Conservation (phyloP, 2,329 filamentous ascomycete genomes). For the Nakataea oryzae region DNA sequence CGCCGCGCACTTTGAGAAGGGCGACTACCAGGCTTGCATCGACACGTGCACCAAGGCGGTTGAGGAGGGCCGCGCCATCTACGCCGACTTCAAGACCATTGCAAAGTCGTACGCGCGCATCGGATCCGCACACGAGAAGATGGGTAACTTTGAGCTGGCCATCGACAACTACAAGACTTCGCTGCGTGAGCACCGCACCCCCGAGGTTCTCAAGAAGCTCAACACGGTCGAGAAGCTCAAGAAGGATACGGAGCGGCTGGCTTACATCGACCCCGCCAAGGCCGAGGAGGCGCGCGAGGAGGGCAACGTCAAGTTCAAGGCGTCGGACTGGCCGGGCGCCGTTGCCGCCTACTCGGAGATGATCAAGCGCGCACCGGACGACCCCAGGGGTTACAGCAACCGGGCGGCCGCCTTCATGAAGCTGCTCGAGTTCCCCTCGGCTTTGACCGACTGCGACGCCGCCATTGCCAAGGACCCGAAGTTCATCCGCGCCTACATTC, state of each 20-base stretch:
- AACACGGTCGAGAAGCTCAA: conserved; percentile 83
- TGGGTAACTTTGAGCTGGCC: conserved; percentile 68
- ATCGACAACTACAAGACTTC: conserved; percentile 88
- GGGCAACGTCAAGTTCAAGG: conserved; percentile 96
- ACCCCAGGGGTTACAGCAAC: conserved; percentile 93
- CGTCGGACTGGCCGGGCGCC: conserved; percentile 86
- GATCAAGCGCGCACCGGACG: conserved; percentile 88
- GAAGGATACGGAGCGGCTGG: conserved; percentile 60
- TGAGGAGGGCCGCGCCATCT: conserved; percentile 78
- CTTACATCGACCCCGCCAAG: conserved; percentile 84
- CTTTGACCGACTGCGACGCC: conserved; percentile 81
- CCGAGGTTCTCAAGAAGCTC: conserved; percentile 87
- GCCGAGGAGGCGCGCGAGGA: conserved; percentile 92
- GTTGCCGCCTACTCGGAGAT: conserved; percentile 94
- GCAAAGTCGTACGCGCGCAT: conserved; percentile 98
- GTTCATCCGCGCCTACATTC: conserved; percentile 93
- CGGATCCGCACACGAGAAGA: conserved; percentile 85
- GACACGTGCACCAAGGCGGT: conserved; percentile 81
- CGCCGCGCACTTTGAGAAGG: conserved; percentile 92
- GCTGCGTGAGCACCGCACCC: conserved; percentile 91
- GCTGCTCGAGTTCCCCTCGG: conserved; percentile 88
- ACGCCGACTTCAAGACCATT: conserved; percentile 96
- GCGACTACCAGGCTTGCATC: conserved; percentile 80
- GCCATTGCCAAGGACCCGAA: conserved; percentile 85
- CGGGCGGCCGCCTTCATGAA: conserved; percentile 95